Evolutionary conservation across 108 stramenopile species (phyloP), one percentile per base, ranked within the genome.

Genomic region (Fragilariopsis cylindrus): DNA sequence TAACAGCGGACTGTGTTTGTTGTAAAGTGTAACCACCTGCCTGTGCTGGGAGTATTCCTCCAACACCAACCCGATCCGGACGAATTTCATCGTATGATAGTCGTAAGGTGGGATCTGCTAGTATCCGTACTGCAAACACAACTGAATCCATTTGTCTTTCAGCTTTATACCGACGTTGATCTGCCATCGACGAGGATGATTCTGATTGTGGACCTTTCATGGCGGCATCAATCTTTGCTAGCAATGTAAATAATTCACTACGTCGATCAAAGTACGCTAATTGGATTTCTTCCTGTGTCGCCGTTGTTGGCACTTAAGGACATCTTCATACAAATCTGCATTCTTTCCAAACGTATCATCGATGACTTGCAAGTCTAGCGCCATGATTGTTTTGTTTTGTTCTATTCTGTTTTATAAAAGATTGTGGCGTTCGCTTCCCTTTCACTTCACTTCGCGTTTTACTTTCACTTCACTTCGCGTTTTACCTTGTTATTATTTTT

Each of bases 121-220:
- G 52, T 18, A 87, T 67, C 9, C 86, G 81, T 16, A 81, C 74
- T 5, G 79, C 79, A 76, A 82, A 48, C 0, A 86, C 81, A 19
- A 87, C 81, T 0, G 86, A 81, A 66, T 87, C 83, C 86, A 87
- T 84, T 52, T 76, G 64, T 45, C 68, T 69, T 56, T 86, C 85
- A 1, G 82, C 82, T 19, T 70, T 47, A 47, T 66, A 54, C 9
- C 78, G 80, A 16, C 79, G 62, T 48, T 76, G 16, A 5, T 57
- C 60, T 13, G 46, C 56, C 18, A 60, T 30, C 11, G 62, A 63
- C 2, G 62, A 21, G 1, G 69, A 44, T 12, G 54, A 3, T 16
- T 71, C 79, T 2, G 79, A 53, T 58, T 78, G 58, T 13, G 69
- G 68, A 8, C 58, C 49, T 40, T 44, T 41, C 43, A 44, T 44